phyloP scores from a whole-genome alignment of 495 filamentous ascomycete genomes.

The Aspergillus sparsus region DNA sequence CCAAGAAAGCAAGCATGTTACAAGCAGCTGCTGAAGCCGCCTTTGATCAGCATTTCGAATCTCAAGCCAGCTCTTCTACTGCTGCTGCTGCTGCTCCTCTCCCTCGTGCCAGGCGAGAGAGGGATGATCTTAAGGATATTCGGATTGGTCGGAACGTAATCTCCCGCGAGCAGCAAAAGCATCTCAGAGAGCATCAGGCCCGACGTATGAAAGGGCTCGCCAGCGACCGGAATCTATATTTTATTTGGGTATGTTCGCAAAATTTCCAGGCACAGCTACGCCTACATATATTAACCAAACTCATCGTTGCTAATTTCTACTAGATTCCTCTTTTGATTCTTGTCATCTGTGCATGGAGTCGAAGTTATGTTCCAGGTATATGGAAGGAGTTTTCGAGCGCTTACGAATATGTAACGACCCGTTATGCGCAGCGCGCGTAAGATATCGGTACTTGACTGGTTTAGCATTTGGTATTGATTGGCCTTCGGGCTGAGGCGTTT shows the following conservation, averaged over 20 bases:
- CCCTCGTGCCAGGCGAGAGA: conserved; percentile 28
- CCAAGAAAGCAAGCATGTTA: conserved; percentile 62
- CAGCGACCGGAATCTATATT: conserved; percentile 77
- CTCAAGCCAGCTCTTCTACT: conserved; percentile 50
- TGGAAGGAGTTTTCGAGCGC: conserved; percentile 48
- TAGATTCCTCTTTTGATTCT: conserved; percentile 56
- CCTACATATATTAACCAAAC: background rate
- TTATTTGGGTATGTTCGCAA: conserved; percentile 70
- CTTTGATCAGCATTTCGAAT: conserved; percentile 66
- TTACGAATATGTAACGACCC: conserved; percentile 48
- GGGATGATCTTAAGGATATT: conserved; percentile 45
- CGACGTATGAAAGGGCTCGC: conserved; percentile 72
- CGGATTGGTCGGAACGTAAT: conserved; percentile 48
- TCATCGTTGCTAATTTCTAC: conserved; percentile 24
- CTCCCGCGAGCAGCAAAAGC: conserved; percentile 73
- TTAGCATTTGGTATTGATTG: conserved; percentile 23
- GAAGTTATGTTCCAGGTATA: conserved; percentile 58
- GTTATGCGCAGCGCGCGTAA: conserved; percentile 45
- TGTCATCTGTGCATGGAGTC: conserved; percentile 64
- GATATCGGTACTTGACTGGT: conserved; percentile 33
- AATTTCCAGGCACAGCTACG: background rate
- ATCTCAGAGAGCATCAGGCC: conserved; percentile 69
- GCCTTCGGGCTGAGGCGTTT: conserved; percentile 2
- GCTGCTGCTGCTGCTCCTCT: conserved; percentile 32
- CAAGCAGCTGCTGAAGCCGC: conserved; percentile 65